phyloP scores from a whole-genome alignment of 495 filamentous ascomycete species.

The Podospora appendiculata region DNA sequence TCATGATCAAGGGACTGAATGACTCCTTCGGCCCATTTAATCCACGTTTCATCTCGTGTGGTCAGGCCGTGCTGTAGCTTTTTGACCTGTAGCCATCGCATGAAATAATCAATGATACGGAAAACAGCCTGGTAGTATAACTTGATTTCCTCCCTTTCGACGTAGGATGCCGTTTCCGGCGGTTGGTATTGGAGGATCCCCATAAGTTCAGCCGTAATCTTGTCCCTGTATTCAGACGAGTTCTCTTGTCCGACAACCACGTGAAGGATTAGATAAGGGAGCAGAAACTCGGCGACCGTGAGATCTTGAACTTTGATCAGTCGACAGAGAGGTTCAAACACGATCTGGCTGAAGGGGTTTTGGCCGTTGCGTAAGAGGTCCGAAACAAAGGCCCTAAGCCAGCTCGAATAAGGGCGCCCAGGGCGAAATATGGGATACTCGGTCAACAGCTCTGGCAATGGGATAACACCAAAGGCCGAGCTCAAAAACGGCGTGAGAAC shows the following conservation, averaged over 20 bases:
- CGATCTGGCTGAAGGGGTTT: conserved; percentile 57
- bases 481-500: conserved; percentile 78
- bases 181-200: conserved; percentile 58
- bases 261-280: conserved; percentile 80
- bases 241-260: conserved; percentile 58
- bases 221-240: conserved; percentile 52
- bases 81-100: conserved; percentile 80
- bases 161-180: conserved; percentile 41
- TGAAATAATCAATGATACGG: conserved; percentile 81
- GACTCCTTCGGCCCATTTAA: conserved; percentile 27
- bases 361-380: conserved; percentile 71
- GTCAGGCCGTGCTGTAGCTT: conserved; percentile 17
- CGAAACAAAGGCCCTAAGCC: conserved; percentile 71
- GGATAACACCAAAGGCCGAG: conserved; percentile 69
- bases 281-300: conserved; percentile 72
- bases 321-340: conserved; percentile 74
- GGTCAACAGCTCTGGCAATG: conserved; percentile 43
- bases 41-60: conserved; percentile 25
- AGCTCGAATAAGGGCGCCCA: conserved; percentile 59
- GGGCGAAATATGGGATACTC: conserved; percentile 71
- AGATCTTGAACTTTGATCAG: conserved; percentile 77
- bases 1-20: conserved; percentile 73
- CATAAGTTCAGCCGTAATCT: conserved; percentile 63
- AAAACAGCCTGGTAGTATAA: conserved; percentile 85
- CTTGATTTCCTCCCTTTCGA: conserved; percentile 60